Conservation (phyloP, 1,139 yeast genomes). For the Wickerhamomyces sp. region DNA sequence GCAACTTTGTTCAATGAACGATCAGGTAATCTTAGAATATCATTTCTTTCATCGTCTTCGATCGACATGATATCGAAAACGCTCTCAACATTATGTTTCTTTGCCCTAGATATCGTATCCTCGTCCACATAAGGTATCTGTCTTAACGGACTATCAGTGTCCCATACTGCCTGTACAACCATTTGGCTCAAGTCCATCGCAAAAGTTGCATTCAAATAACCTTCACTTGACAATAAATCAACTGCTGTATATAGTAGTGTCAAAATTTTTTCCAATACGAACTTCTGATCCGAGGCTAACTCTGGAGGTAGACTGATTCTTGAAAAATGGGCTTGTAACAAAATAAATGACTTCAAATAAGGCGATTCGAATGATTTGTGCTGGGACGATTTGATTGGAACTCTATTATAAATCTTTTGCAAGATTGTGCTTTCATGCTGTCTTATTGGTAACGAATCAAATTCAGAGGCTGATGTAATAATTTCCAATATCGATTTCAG, state of each 20-base stretch:
- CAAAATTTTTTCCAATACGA: slow-evolving; percentile 45
- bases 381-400: slow-evolving; percentile 55
- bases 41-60: slow-evolving; percentile 74
- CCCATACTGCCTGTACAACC: slow-evolving; percentile 88
- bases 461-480: slow-evolving; percentile 65
- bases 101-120: slow-evolving; percentile 55
- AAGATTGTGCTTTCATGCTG: slow-evolving; percentile 51
- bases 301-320: slow-evolving; percentile 59
- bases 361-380: slow-evolving; percentile 46
- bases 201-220: slow-evolving; percentile 68
- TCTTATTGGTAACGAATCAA: slow-evolving; percentile 59
- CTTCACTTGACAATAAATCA: slow-evolving; percentile 78
- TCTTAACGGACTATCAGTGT: slow-evolving; percentile 68
- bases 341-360: slow-evolving; percentile 63
- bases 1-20: slow-evolving; percentile 62
- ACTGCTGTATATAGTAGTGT: slow-evolving; percentile 61
- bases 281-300: slow-evolving; percentile 50
- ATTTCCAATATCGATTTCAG: slow-evolving; percentile 63
- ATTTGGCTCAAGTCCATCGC: slow-evolving; percentile 90
- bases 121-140: slow-evolving; percentile 73
- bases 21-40: slow-evolving; percentile 49
- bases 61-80: slow-evolving; percentile 84
- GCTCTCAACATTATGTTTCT: slow-evolving; percentile 52
- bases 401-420: slow-evolving; percentile 45
- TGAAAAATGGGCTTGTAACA: slow-evolving; percentile 80